Conservation (phyloP, 2,329 filamentous ascomycete genomes). For the Cyphellophora europaea region DNA sequence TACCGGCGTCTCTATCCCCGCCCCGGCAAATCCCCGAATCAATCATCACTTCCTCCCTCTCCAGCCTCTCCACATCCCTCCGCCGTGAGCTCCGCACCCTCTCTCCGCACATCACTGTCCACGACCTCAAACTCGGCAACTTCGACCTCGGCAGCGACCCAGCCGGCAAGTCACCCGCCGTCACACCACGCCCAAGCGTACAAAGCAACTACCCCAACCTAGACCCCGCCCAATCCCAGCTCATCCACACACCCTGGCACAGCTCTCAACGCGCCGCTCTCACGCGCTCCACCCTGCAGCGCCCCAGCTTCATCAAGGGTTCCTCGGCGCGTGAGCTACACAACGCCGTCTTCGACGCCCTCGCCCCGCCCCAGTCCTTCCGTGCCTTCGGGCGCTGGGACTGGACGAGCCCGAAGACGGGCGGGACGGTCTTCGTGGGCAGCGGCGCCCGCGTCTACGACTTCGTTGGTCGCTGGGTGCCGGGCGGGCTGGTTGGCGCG, state of each 20-base stretch:
- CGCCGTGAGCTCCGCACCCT: conserved; percentile 69
- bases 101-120: conserved; percentile 58
- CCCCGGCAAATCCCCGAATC: conserved; percentile 62
- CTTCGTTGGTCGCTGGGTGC: conserved; percentile 72
- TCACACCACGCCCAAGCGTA: conserved; percentile 17
- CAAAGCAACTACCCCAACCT: conserved; percentile 5
- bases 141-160: conserved; percentile 70
- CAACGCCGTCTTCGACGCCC: conserved; percentile 80
- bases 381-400: conserved; percentile 34
- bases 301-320: conserved; percentile 38
- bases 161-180: conserved; percentile 49
- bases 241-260: conserved; percentile 16
- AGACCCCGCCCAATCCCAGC: conserved; percentile 1
- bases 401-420: conserved; percentile 34
- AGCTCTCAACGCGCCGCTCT: conserved; percentile 22
- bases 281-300: conserved; percentile 16
- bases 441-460: conserved; percentile 78
- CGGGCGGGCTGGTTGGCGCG: conserved; percentile 71
- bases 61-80: conserved; percentile 73
- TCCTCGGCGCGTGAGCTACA: conserved; percentile 72
- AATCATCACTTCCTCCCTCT: conserved; percentile 74
- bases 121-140: conserved; percentile 82
- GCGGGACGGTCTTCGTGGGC: conserved; percentile 64
- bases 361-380: conserved; percentile 44
- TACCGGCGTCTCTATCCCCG: conserved; percentile 33